A percentile compares a stretch with the other conserved stretches of the same genome.
These are phyloP conservation scores for Russula abietina DNA, from an alignment of 768 basidiomycete genomes.

Conservation along the genomic window DNA sequence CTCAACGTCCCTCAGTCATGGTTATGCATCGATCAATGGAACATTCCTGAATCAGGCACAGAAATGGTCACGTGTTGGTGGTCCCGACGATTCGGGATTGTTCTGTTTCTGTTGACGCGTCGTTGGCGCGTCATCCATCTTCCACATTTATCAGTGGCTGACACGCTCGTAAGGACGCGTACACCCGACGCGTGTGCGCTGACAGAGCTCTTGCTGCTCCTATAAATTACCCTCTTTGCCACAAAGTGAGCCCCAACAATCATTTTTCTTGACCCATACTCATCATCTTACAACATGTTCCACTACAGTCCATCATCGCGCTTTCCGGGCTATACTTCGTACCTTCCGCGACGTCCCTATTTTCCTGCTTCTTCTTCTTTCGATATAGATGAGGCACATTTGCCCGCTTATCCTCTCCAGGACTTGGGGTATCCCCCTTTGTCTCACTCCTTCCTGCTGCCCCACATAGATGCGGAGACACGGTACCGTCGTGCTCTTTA, in stretches of 20 bases:
- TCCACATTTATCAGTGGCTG: no score
- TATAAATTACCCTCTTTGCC: slow-evolving; percentile 9
- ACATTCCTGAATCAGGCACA: no score
- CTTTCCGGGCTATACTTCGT: background rate
- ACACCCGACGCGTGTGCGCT: slow-evolving; percentile 18
- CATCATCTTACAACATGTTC: slow-evolving; percentile 5
- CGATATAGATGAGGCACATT: background rate
- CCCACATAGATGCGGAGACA: background rate
- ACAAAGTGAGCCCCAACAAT: background rate
- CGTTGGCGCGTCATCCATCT: background rate
- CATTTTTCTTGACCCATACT: background rate
- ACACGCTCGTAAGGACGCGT: slow-evolving; percentile 3
- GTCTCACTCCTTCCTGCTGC: background rate
- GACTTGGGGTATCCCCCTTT: background rate
- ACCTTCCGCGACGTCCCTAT: background rate
- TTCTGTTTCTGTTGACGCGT: background rate
- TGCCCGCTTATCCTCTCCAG: background rate
- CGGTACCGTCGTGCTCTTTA: slow-evolving; percentile 21
- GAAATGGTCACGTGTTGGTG: background rate
- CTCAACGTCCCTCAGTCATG: no score
- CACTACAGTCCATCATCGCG: slow-evolving; percentile 5
- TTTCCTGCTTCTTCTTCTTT: background rate
- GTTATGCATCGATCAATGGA: no score
- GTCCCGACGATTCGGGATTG: background rate
- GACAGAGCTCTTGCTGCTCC: slow-evolving; percentile 1